Evolutionary conservation across 2,329 filamentous ascomycete genomes (phyloP).

Genomic region (Fusarium floridanum): DNA sequence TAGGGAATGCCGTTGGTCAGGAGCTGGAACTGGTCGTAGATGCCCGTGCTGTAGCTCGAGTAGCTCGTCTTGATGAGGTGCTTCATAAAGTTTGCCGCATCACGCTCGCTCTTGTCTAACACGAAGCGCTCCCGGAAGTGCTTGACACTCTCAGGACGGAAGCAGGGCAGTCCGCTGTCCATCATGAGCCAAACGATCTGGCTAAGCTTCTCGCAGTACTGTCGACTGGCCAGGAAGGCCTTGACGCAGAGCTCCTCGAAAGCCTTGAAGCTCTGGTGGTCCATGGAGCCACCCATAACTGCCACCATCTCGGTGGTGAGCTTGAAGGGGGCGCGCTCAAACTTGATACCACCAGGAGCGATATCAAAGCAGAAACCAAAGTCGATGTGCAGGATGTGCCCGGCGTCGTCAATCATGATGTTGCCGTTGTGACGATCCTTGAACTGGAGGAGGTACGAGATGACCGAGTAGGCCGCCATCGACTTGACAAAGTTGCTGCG

Average conservation of each 20-base stretch:
- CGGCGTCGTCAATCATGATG: conserved; percentile 98
- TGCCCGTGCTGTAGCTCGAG: conserved; percentile 89
- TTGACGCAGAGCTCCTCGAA: conserved; percentile 98
- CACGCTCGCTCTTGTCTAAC: conserved; percentile 88
- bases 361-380: conserved; percentile 99
- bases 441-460: conserved; percentile 96
- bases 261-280: conserved; percentile 90
- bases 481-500: conserved; percentile 98
- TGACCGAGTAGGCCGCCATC: conserved; percentile 98
- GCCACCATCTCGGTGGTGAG: conserved; percentile 97
- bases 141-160: conserved; percentile 94
- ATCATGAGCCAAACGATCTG: conserved; percentile 96
- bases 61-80: conserved; percentile 92
- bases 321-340: conserved; percentile 98
- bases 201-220: conserved; percentile 87
- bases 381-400: conserved; percentile 98
- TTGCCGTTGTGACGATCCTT: conserved; percentile 99
- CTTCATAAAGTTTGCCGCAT: conserved; percentile 95
- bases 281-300: conserved; percentile 93
- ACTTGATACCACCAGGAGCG: conserved; percentile 94
- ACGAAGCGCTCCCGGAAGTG: conserved; percentile 96
- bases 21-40: conserved; percentile 98
- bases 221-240: conserved; percentile 88
- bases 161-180: conserved; percentile 95
- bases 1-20: conserved; percentile 98